Conservation (phyloP, 225 moss, liverwort and hornwort species). For the Neckera pumila region DNA sequence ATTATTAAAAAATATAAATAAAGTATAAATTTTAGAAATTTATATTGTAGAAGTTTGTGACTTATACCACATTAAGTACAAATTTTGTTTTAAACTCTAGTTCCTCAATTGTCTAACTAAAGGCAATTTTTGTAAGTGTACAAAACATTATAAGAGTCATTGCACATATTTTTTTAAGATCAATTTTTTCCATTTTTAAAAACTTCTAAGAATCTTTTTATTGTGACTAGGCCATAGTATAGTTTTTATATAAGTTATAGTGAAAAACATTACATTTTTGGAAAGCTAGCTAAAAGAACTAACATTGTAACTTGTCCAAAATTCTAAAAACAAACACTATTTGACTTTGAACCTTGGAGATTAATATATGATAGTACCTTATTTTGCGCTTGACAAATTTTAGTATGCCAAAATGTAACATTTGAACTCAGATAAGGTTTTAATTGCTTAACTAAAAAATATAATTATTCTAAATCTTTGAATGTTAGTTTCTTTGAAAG, state of each 20-base stretch:
- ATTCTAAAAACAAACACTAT: not conserved
- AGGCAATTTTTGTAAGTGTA: no score
- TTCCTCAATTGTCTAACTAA: no score
- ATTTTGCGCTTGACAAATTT: not conserved
- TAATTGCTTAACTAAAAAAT: not conserved
- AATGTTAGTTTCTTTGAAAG: not conserved
- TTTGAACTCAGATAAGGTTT: not conserved
- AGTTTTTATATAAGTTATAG: not conserved
- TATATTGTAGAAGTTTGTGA: no score
- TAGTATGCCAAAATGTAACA: not conserved
- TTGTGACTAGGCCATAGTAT: fast-evolving
- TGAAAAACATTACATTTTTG: not conserved
- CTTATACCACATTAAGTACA: no score
- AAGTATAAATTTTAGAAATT: no score
- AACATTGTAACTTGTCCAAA: not conserved
- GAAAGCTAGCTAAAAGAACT: not conserved
- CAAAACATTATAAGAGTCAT: no score
- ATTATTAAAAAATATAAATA: no score
- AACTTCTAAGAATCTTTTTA: not conserved
- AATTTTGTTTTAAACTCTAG: no score
- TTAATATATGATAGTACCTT: not conserved
- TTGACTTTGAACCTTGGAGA: fast-evolving
- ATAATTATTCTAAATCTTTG: not conserved
- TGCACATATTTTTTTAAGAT: not conserved
- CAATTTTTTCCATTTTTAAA: not conserved